Evolutionary conservation across 768 basidiomycete species (phyloP), one percentile per base, ranked within the genome.

Genomic region (Astraeus odoratus): DNA sequence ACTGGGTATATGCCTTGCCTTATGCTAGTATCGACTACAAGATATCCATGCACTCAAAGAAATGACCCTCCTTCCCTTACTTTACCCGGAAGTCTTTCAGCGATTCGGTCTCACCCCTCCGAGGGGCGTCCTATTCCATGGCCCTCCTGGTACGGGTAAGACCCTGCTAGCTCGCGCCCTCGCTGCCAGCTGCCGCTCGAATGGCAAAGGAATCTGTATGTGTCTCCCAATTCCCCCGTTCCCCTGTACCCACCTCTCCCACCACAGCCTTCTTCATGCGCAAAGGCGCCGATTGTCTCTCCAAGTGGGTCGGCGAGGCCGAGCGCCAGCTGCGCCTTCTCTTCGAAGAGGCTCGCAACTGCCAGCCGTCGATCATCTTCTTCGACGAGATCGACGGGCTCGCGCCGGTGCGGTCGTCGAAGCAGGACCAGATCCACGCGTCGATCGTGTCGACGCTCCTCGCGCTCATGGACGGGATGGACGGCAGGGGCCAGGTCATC

Each of bases 341-440:
- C 12, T 99, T 99, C 61, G 95, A 98, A 52, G 95, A 98, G 70
- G 96, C 96, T 1, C 78, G 82, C 39, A 81, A 83, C 42, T 86
- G 80, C 42, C 95, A 97, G 57, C 95, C 96, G 0, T 87, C 84
- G 52, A 98, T 98, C 65, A 98, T 99, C 59, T 99, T 99, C 71
- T 98, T 99, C 62, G 96, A 99, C 60, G 96, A 99, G 68, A 98
- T 99, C 54, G 96, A 99, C 59, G 96, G 95, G 52, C 80, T 99
- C 16, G 96, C 96, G 10, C 96, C 96, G 2, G 95, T 98, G 2
- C 84, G 96, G 37, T 95, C 92, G n/a, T 88, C 90, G 15, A 97
- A 98, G 58, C 96, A 97, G 57, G 96, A 98, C 61, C 95, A 99
- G 65, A 97, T 98, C 44, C 96, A 98, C 60, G 96, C 96, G 1